A percentile compares a stretch with the other conserved stretches of the same genome.
phyloP scores from a whole-genome alignment of 163 green algal genomes.

The Volvox carteri region DNA sequence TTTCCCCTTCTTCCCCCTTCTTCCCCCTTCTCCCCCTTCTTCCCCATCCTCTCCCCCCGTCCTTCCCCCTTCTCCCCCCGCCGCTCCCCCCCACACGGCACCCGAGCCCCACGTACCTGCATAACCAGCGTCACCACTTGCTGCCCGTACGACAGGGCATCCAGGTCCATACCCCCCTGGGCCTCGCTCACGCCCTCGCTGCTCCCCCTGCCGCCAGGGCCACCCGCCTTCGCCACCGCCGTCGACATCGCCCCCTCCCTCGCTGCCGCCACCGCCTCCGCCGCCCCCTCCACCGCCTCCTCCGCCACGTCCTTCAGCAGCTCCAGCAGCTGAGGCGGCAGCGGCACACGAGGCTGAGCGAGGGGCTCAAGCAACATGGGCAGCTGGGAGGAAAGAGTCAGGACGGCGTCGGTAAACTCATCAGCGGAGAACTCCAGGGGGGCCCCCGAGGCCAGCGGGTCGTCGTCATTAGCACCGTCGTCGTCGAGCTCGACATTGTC shows the following conservation, averaged over 20 bases:
- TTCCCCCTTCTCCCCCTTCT: not conserved
- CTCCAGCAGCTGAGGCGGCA: constrained; percentile 19
- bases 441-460: too few species aligned
- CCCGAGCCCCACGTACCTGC: too few species aligned
- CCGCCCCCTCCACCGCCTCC: constrained; percentile 3
- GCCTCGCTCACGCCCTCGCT: not conserved
- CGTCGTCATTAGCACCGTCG: too few species aligned
- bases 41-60: not conserved
- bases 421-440: not conserved
- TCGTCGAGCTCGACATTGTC: not conserved
- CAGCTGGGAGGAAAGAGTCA: constrained; percentile 21
- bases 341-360: not conserved
- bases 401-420: not conserved
- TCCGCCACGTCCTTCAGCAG: constrained; percentile 15
- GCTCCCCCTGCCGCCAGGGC: not conserved
- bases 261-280: not conserved
- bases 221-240: not conserved
- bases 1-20: not conserved
- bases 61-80: not conserved
- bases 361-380: constrained; percentile 9
- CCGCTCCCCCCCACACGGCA: not conserved
- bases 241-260: not conserved
- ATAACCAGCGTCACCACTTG: constrained; percentile 11
- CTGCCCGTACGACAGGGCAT: constrained; percentile 7
- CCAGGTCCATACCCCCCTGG: not conserved